Conservation (phyloP, 2,329 filamentous ascomycete species). For the Diaporthe aspalathi region DNA sequence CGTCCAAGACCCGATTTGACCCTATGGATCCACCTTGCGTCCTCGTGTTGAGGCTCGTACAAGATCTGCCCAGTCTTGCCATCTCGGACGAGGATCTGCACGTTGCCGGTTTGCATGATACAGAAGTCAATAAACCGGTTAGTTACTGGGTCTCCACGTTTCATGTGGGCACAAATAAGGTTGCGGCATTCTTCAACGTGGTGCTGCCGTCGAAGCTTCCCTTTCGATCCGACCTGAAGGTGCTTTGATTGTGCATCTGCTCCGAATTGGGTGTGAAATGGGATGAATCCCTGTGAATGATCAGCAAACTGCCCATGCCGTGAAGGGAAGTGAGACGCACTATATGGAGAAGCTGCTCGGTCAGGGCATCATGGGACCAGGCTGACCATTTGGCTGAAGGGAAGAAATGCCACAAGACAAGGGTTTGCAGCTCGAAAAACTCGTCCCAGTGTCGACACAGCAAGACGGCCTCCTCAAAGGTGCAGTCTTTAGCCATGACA, state of each 20-base stretch:
- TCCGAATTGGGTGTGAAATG: slow-evolving; percentile 28
- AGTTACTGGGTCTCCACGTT: slow-evolving; percentile 47
- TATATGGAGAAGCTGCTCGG: slow-evolving; percentile 54
- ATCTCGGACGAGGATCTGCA: slow-evolving; percentile 46
- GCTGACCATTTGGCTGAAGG: slow-evolving; percentile 57
- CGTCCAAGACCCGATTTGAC: slow-evolving; percentile 32
- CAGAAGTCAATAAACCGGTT: slow-evolving; percentile 49
- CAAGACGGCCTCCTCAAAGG: slow-evolving; percentile 56
- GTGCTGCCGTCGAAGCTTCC: slow-evolving; percentile 42
- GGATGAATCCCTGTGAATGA: slow-evolving; percentile 8
- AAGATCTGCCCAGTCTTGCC: slow-evolving; percentile 47
- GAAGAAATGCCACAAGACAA: slow-evolving; percentile 59
- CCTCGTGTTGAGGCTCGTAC: slow-evolving; percentile 41
- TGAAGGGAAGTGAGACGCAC: slow-evolving; percentile 42
- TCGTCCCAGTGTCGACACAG: slow-evolving; percentile 63
- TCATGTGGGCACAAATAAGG: slow-evolving; percentile 49
- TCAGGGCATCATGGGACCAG: slow-evolving; percentile 53
- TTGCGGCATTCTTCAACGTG: slow-evolving; percentile 46
- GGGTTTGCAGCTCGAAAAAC: slow-evolving; percentile 59
- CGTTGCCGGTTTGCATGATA: slow-evolving; percentile 45
- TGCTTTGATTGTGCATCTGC: slow-evolving; percentile 42
- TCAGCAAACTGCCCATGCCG: background rate
- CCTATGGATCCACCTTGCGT: slow-evolving; percentile 45
- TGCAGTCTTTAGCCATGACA: slow-evolving; percentile 60
- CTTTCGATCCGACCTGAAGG: slow-evolving; percentile 43